These are phyloP conservation scores for Meyerozyma guilliermondii DNA, from an alignment of 1,139 yeast genomes.

Conservation along the genomic window DNA sequence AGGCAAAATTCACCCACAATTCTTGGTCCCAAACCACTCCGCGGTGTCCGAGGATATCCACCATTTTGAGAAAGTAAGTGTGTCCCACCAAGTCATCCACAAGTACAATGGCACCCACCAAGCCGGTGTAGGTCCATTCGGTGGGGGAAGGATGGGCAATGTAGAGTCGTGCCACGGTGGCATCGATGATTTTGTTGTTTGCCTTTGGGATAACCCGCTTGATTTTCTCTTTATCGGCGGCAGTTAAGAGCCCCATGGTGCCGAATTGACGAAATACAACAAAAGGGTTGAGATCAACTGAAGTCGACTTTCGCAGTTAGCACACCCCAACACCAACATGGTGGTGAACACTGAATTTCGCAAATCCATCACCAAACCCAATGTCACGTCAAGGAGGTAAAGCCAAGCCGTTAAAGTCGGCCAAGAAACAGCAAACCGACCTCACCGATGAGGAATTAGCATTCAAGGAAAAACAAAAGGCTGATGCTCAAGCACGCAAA, in stretches of 20 bases:
- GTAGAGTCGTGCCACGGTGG: slow-evolving; percentile 84
- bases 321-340: background rate
- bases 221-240: slow-evolving; percentile 79
- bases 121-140: slow-evolving; percentile 83
- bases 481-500: slow-evolving; percentile 89
- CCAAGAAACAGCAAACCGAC: slow-evolving; percentile 68
- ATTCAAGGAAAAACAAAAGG: slow-evolving; percentile 89
- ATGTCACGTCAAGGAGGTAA: slow-evolving; percentile 79
- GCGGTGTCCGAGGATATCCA: slow-evolving; percentile 73
- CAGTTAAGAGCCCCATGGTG: slow-evolving; percentile 54
- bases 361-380: background rate
- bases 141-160: slow-evolving; percentile 83
- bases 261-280: background rate
- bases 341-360: no score
- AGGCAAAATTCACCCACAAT: slow-evolving; percentile 78
- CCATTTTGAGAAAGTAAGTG: slow-evolving; percentile 83
- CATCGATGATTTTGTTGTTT: slow-evolving; percentile 82
- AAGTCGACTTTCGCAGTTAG: no score
- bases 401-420: slow-evolving; percentile 63
- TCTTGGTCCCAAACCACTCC: slow-evolving; percentile 98
- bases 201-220: slow-evolving; percentile 87
- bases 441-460: slow-evolving; percentile 85
- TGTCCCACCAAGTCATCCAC: slow-evolving; percentile 95
- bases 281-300: background rate
- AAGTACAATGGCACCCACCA: slow-evolving; percentile 79